Evolutionary conservation across 768 basidiomycete genomes (phyloP).

Genomic region (Boletales sp.): DNA sequence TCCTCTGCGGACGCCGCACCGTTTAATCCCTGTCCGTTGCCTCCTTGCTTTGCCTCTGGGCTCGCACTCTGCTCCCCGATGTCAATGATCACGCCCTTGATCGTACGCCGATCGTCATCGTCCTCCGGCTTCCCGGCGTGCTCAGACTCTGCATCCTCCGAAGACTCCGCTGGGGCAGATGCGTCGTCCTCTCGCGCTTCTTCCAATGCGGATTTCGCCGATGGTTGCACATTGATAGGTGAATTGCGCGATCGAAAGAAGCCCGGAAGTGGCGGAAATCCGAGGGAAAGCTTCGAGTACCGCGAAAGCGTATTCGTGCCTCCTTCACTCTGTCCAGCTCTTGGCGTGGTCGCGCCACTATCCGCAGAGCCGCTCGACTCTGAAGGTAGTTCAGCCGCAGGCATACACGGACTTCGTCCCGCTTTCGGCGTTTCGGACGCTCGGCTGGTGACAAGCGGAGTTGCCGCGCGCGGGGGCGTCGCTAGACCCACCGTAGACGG

Average conservation of each 20-base stretch:
- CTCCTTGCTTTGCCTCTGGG: slow-evolving; percentile 10
- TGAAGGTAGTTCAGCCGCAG: slow-evolving; percentile 20
- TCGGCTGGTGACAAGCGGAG: slow-evolving; percentile 11
- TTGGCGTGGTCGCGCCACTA: slow-evolving; percentile 61
- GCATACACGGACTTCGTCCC: slow-evolving; percentile 14
- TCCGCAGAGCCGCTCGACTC: slow-evolving; percentile 42
- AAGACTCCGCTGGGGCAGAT: slow-evolving; percentile 3
- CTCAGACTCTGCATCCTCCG: slow-evolving; percentile 6
- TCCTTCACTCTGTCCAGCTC: slow-evolving; percentile 34
- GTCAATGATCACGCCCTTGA: slow-evolving; percentile 27
- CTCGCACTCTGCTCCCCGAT: slow-evolving; percentile 9
- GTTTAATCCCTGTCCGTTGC: slow-evolving; percentile 5
- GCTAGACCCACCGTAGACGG: slow-evolving; percentile 19
- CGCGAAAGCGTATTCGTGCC: slow-evolving; percentile 21
- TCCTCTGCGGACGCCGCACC: slow-evolving; percentile 16
- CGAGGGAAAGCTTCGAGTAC: slow-evolving; percentile 46
- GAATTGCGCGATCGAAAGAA: slow-evolving; percentile 63
- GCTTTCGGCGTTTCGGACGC: slow-evolving; percentile 26
- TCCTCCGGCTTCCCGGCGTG: slow-evolving; percentile 22
- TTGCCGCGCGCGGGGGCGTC: slow-evolving; percentile 19
- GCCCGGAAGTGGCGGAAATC: slow-evolving; percentile 59
- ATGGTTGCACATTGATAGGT: slow-evolving; percentile 33
- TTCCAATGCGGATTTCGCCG: slow-evolving; percentile 20
- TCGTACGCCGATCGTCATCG: slow-evolving; percentile 43
- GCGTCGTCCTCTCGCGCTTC: slow-evolving; percentile 18